Conservation (phyloP, 306 rosid genomes). For the Gillenia trifoliata region DNA sequence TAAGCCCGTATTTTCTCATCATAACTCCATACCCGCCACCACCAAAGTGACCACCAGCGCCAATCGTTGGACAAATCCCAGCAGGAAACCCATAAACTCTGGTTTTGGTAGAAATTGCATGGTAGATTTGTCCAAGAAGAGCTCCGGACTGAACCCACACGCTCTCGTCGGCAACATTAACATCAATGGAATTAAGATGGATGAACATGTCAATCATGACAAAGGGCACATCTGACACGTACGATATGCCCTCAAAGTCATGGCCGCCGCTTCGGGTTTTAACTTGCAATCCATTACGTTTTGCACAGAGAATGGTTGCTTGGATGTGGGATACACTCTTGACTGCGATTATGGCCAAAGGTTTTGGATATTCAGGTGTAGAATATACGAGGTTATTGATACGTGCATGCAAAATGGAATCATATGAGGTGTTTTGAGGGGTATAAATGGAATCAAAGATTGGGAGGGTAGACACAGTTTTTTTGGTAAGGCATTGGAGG, state of each 20-base stretch:
- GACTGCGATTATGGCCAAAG: slow-evolving; percentile 16
- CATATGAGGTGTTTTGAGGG: slow-evolving; percentile 13
- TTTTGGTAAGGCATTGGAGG: slow-evolving; percentile 13
- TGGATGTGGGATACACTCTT: slow-evolving; percentile 20
- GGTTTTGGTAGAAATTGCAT: slow-evolving; percentile 46
- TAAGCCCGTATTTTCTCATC: slow-evolving; percentile 66
- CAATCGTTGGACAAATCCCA: slow-evolving; percentile 51
- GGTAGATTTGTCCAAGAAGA: slow-evolving; percentile 58
- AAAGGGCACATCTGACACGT: slow-evolving; percentile 15
- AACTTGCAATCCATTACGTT: slow-evolving; percentile 2
- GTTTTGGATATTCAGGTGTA: slow-evolving; percentile 20
- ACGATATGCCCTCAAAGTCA: slow-evolving; percentile 35
- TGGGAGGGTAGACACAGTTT: background rate
- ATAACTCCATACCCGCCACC: slow-evolving; percentile 69
- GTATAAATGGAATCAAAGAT: slow-evolving; percentile 18
- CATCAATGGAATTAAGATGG: slow-evolving; percentile 24
- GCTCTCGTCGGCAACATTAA: slow-evolving; percentile 23
- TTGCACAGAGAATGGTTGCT: slow-evolving; percentile 19
- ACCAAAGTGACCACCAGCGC: slow-evolving; percentile 34
- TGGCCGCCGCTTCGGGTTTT: slow-evolving; percentile 32
- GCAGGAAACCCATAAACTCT: slow-evolving; percentile 58
- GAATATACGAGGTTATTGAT: slow-evolving; percentile 17
- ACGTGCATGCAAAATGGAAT: background rate
- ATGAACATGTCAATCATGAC: slow-evolving; percentile 37
- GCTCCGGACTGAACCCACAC: slow-evolving; percentile 76